Evolutionary conservation across 345 rosid genomes (phyloP), one percentile per base, ranked within the genome.

Genomic region (Nephelium lappaceum): DNA sequence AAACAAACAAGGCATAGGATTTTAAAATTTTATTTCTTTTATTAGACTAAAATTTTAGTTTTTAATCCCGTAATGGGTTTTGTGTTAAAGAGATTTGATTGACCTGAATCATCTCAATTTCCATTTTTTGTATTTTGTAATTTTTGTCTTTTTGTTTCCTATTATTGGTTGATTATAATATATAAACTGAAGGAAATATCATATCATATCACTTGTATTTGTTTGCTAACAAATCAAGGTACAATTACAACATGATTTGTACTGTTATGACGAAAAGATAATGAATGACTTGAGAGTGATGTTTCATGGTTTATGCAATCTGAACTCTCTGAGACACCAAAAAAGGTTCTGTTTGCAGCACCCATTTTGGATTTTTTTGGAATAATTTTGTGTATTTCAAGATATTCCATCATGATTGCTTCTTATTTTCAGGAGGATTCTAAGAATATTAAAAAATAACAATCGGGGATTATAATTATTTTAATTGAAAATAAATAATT

Each of bases 331-430:
- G 83, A 67, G 65, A 77, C 41, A 6, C 55, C 14, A 61, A 74
- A 82, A 81, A 43, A 60, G 49, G 68, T 57, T 79, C 74, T 49
- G 68, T 79, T 67, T 60, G 73, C 49, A 23, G 66, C 78, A 80
- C 64, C 64, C 64, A 69, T 67, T 82, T 82, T 75, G 77, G 60
- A 65, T 70, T 78, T 72, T 68, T 75, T 72, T 47, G 23, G 58
- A 72, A 70, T 83, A 70, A 80, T 72, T 81, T 75, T 85, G 77
- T 64, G 79, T 83, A 82, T 23, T 85, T 83, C 92, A 83, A 91
- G 81, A 90, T 81, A 84, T 88, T 91, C 91, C 80, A 60, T 61
- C 89, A 86, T 88, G 80, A 87, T 89, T 88, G 88, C 80, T 79
- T 81, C 83, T 74, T 69, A 79, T 83, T 85, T 87, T 88, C 82